Percentiles rank a stretch among this genome's conserved stretches.
Evolutionary conservation across 2,329 filamentous ascomycete species (phyloP).

Genomic region (Fusarium caatingaense): DNA sequence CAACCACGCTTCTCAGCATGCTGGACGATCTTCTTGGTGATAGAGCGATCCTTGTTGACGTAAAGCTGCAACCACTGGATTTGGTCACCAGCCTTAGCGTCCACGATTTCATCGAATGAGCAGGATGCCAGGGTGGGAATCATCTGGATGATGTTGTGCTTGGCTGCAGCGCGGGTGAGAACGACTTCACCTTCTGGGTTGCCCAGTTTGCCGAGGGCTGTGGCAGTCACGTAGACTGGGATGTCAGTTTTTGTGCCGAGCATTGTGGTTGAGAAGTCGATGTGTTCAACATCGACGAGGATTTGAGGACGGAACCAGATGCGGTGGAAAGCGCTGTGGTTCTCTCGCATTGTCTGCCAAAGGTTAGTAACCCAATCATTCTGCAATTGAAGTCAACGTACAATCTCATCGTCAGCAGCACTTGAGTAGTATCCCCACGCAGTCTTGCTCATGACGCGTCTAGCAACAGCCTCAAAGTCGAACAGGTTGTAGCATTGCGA

Average conservation of each 20-base stretch:
- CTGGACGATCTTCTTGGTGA: conserved; percentile 89
- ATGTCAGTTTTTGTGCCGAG: conserved; percentile 85
- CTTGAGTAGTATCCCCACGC: conserved; percentile 99
- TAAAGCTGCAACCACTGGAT: conserved; percentile 98
- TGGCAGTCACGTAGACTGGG: conserved; percentile 97
- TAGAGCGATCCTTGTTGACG: conserved; percentile 93
- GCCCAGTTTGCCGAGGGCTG: conserved; percentile 93
- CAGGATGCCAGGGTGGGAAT: conserved; percentile 97
- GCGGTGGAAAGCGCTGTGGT: conserved; percentile 95
- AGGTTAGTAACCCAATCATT: neutral
- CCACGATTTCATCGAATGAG: conserved; percentile 96
- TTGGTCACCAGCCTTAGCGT: conserved; percentile 81
- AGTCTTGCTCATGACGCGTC: conserved; percentile 91
- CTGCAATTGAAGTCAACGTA: conserved; percentile 34
- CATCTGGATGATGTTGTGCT: conserved; percentile 96
- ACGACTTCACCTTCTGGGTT: conserved; percentile 94
- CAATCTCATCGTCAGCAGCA: conserved; percentile 71
- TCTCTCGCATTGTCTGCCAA: conserved; percentile 87
- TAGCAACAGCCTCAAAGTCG: conserved; percentile 95
- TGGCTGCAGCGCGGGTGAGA: conserved; percentile 83
- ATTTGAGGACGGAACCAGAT: conserved; percentile 95
- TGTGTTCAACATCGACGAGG: conserved; percentile 87
- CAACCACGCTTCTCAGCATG: conserved; percentile 93
- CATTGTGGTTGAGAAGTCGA: conserved; percentile 93
- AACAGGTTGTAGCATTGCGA: conserved; percentile 93